Evolutionary conservation across 1,284 basidiomycete genomes (phyloP), one percentile per base, ranked within the genome.

Genomic region (Meripilus lineatus): DNA sequence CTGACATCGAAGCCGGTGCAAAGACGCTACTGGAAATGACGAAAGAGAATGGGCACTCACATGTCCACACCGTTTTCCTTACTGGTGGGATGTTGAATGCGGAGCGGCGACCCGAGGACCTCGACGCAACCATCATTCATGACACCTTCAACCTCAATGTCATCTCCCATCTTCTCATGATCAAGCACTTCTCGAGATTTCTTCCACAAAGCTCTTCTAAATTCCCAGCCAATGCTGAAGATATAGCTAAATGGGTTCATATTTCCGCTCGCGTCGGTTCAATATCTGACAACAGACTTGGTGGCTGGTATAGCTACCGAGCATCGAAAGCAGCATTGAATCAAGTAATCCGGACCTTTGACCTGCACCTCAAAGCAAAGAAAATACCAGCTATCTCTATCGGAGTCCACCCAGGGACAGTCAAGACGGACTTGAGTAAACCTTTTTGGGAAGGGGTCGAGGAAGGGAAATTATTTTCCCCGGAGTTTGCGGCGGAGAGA

Each of bases 311-410:
- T 59, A 81, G 78, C 21, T 88, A 88, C 59, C 74, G 84, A 34
- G 70, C 82, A 44, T 84, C 82, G 44, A 89, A 89, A 59, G 79
- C 84, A 0, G 84, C 85, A 34, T 69, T 88, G 46, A 87, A 89
- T 58, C 84, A 88, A 59, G 70, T 83, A 38, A 67, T 87, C 56
- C 77, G 78, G 47, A 84, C 80, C 2, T 77, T 86, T 48, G 78
- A 85, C 56, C 65, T 79, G 46, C 79, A 88, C 55, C 68, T 88
- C 30, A 59, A 69, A 48, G 66, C 72, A 60, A 72, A 74, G 52
- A 72, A 70, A 47, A 66, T 61, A 3, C 70, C 72, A 5, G 77
- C 79, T 8, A 72, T 88, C 36, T 73, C 69, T 50, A 68, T 79
- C 30, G 77, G 75, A 4, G 63, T 79, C n/a, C 77, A 81, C 54